phyloP scores from a whole-genome alignment of 768 basidiomycete genomes.

The Kwoniella sp. region DNA sequence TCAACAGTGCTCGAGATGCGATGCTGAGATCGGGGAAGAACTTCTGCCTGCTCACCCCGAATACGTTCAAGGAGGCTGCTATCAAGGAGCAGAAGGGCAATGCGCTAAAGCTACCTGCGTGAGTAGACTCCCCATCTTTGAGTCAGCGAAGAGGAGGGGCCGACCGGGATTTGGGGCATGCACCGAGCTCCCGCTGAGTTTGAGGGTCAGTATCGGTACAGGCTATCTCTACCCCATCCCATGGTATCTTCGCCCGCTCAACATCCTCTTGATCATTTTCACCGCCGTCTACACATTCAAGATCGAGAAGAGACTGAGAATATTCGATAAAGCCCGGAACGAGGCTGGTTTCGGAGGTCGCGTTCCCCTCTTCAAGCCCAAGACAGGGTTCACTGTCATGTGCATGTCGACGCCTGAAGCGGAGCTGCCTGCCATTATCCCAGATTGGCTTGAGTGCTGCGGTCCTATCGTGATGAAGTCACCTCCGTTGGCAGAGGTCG shows the following conservation, averaged over 20 bases:
- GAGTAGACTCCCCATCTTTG: slow-evolving; percentile 5
- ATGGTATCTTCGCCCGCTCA: slow-evolving; percentile 23
- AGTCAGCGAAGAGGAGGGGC: background rate
- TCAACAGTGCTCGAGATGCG: slow-evolving; percentile 26
- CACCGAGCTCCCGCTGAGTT: too few relatives aligned
- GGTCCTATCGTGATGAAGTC: slow-evolving; percentile 32
- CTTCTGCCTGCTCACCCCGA: slow-evolving; percentile 26
- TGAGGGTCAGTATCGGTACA: slow-evolving; percentile 11
- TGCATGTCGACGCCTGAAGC: slow-evolving; percentile 31
- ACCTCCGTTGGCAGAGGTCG: slow-evolving; percentile 9
- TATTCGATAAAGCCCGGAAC: slow-evolving; percentile 23
- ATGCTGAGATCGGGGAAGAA: slow-evolving; percentile 5
- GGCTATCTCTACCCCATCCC: slow-evolving; percentile 31
- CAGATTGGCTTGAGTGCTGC: slow-evolving; percentile 22
- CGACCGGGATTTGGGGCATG: too few relatives aligned
- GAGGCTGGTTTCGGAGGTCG: slow-evolving; percentile 28
- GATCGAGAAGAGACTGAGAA: slow-evolving; percentile 16
- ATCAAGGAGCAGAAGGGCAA: slow-evolving; percentile 13
- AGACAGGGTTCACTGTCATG: slow-evolving; percentile 5
- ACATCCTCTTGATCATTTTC: slow-evolving; percentile 20
- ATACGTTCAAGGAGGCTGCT: slow-evolving; percentile 31
- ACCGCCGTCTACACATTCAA: slow-evolving; percentile 7
- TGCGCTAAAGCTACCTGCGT: slow-evolving; percentile 28
- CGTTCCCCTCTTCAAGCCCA: slow-evolving; percentile 15
- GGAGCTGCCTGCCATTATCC: slow-evolving; percentile 27